These are phyloP conservation scores for Dendrobium catenatum DNA, from an alignment of 106 monocot genomes.

Conservation along the genomic window DNA sequence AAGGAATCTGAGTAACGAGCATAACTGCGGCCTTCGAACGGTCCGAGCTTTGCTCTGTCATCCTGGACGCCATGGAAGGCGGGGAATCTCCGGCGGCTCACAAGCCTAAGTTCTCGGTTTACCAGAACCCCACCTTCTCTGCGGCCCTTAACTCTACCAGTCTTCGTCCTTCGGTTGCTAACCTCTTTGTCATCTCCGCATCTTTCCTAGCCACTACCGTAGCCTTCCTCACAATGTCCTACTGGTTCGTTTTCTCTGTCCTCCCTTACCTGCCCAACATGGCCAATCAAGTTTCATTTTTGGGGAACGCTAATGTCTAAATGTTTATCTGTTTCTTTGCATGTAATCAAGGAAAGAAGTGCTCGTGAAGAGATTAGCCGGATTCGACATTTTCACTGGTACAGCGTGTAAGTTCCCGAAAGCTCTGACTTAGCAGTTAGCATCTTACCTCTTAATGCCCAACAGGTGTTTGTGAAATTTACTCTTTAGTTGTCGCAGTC, in stretches of 20 bases:
- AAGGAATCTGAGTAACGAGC: not conserved
- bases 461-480: constrained; percentile 38
- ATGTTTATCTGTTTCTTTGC: not conserved
- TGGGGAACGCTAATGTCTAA: not conserved
- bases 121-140: constrained; percentile 77
- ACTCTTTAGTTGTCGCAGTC: constrained; percentile 24
- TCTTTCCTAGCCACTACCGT: constrained; percentile 25
- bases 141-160: constrained; percentile 66
- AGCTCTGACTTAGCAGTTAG: not conserved
- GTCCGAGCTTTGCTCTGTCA: not conserved
- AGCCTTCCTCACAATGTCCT: constrained; percentile 36
- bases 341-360: constrained; percentile 26
- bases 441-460: not conserved
- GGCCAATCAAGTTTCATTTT: not conserved
- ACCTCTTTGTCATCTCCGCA: constrained; percentile 43
- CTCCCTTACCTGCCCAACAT: not conserved
- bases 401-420: constrained; percentile 26
- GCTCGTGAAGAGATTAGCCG: constrained; percentile 6
- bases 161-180: constrained; percentile 46
- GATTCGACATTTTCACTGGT: constrained; percentile 17
- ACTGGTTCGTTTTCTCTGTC: constrained; percentile 17
- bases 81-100: not conserved
- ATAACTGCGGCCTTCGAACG: not conserved
- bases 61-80: constrained; percentile 7
- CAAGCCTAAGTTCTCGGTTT: constrained; percentile 83